Conservation (phyloP, 176 grass and related monocot species). For the Hyparrhenia diplandra region DNA sequence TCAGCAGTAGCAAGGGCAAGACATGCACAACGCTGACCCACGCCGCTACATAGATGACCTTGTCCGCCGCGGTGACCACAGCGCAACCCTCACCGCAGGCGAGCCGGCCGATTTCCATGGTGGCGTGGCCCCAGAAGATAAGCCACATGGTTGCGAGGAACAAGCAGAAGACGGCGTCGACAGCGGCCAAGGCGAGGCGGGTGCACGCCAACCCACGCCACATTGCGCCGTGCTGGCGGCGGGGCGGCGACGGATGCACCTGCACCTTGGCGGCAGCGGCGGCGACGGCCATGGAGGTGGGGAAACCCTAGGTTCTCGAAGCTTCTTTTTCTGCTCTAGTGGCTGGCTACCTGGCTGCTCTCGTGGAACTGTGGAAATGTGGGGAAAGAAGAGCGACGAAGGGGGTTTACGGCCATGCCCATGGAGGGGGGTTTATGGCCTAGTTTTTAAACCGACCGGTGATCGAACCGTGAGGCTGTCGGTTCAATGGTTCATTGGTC, state of each 20-base stretch:
- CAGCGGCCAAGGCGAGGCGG: not conserved
- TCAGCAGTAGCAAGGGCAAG: not conserved
- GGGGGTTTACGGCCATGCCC: too few species aligned
- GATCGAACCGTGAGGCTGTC: too few species aligned
- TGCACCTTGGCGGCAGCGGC: too few species aligned
- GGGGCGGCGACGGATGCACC: not conserved
- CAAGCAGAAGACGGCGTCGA: not conserved
- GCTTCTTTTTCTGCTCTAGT: too few species aligned
- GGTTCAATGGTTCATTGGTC: too few species aligned
- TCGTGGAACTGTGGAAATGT: too few species aligned
- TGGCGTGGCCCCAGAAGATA: not conserved
- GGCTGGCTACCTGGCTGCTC: too few species aligned
- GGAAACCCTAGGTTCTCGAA: not conserved
- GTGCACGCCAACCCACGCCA: not conserved
- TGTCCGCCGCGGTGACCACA: not conserved
- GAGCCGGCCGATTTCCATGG: not conserved
- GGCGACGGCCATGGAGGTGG: not conserved
- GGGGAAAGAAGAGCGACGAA: too few species aligned
- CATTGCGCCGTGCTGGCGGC: not conserved
- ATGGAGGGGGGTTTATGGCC: too few species aligned
- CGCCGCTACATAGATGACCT: not conserved
- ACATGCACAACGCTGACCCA: not conserved
- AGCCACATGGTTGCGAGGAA: not conserved
- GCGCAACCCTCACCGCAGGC: not conserved
- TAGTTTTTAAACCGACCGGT: too few species aligned